Base-by-base conservation (phyloP, 345 rosid species). In the Kandelia obovata region DNA sequence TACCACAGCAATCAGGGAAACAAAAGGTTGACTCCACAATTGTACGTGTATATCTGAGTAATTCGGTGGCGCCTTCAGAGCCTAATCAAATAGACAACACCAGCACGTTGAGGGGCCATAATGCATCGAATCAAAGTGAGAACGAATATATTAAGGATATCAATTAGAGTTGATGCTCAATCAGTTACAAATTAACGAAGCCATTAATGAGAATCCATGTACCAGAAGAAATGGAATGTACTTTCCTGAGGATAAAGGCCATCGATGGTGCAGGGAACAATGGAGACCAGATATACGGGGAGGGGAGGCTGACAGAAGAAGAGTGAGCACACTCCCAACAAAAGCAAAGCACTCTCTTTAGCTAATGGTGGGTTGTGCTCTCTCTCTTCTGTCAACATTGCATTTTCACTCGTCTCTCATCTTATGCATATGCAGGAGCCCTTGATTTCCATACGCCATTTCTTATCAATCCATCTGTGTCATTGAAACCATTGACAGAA, bases 301-400 rank as follows among this genome's bases (percentile, higher is more conserved):
- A 21, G 15, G 49, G 32, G 80, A 75, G 76, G 95, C 61, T 87
- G 96, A 79, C 96, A 86, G 96, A 83, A 88, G 93, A 74, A 86
- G 87, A 88, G 90, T 85, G 75, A 88, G 97, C 90, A 92, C 97
- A 92, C 78, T 81, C 89, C 88, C 87, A 78, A 75, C 91, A 88
- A 75, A 80, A 78, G 72, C 85, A 82, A 89, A 86, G 79, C 59
- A 74, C 74, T 31, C 70, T 53, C 77, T 73, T 83, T 73, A 53
- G 82, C 87, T 59, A 31, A 80, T 88, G 84, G 57, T 63, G 83
- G 96, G 64, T 77, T 89, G 97, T 89, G 91, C 96, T 84, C 93
- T 77, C 96, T 92, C 94, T 92, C 97, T 92, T 92, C 97, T 92
- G 97, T 92, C 97, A 92, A 75, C 96, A 79, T 72, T 65, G 16